Conservation (phyloP, 176 grass and related monocot species). For the Carex kokanica region DNA sequence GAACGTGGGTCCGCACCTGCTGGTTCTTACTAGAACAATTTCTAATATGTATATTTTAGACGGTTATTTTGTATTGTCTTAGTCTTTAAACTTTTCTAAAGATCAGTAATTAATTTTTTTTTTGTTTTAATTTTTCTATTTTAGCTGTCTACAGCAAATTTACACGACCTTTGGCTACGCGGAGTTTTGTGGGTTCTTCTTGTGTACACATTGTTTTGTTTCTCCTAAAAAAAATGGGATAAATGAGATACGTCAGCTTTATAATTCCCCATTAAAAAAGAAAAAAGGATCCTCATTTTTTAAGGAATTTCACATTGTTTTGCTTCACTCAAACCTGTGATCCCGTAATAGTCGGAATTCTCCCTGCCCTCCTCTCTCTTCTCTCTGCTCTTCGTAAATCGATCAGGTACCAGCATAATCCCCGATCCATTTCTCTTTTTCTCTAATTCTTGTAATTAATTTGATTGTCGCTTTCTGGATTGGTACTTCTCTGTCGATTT, state of each 20-base stretch:
- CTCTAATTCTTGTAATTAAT: not conserved
- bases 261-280: conserved; percentile 16
- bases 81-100: not conserved
- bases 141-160: not conserved
- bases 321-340: conserved; percentile 25
- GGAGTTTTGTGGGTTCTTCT: not conserved
- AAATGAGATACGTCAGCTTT: conserved; percentile 20
- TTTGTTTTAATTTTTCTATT: not conserved
- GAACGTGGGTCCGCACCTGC: too few relatives aligned
- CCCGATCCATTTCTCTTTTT: not conserved
- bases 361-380: not conserved
- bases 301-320: conserved; percentile 21
- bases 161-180: not conserved
- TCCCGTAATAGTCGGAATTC: not conserved
- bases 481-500: not conserved
- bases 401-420: conserved; percentile 21
- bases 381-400: not conserved
- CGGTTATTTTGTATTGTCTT: not conserved
- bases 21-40: too few relatives aligned
- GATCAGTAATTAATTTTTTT: not conserved
- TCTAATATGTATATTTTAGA: not conserved
- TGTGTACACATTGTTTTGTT: not conserved
- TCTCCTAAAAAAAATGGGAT: not conserved
- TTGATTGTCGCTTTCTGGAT: not conserved
- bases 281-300: not conserved